These are phyloP conservation scores for Citrus australasica DNA, from an alignment of 345 rosid genomes.

Conservation along the genomic window DNA sequence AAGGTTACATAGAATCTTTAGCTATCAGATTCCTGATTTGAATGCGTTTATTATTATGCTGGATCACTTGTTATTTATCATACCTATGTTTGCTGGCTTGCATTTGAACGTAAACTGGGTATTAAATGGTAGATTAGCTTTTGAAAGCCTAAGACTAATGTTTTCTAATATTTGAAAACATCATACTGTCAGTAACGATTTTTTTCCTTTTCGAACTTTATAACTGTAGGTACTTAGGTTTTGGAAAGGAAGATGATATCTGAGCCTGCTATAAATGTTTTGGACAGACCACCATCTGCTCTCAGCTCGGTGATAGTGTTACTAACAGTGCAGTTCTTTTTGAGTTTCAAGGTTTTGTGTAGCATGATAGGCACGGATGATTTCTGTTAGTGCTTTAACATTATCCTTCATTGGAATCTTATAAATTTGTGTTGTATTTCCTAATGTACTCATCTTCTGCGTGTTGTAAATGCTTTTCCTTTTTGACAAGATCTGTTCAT, in stretches of 20 bases:
- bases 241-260: background rate
- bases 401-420: background rate
- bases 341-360: background rate
- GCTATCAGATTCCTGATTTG: background rate
- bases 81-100: too few species aligned
- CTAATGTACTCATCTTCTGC: background rate
- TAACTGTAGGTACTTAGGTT: background rate
- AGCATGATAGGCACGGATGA: background rate
- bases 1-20: background rate
- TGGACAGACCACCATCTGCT: background rate
- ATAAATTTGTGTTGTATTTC: background rate
- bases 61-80: background rate
- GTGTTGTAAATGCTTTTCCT: background rate
- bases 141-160: background rate
- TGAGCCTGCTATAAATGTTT: background rate
- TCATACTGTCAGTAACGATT: background rate
- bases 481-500: background rate
- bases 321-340: background rate
- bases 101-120: background rate
- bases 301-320: background rate
- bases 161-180: background rate
- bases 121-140: background rate
- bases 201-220: background rate
- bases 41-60: background rate
- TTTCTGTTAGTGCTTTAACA: background rate